A percentile compares a stretch with the other conserved stretches of the same genome.
Conservation (phyloP, 2,329 filamentous ascomycete species). For the Penicillium sp. region DNA sequence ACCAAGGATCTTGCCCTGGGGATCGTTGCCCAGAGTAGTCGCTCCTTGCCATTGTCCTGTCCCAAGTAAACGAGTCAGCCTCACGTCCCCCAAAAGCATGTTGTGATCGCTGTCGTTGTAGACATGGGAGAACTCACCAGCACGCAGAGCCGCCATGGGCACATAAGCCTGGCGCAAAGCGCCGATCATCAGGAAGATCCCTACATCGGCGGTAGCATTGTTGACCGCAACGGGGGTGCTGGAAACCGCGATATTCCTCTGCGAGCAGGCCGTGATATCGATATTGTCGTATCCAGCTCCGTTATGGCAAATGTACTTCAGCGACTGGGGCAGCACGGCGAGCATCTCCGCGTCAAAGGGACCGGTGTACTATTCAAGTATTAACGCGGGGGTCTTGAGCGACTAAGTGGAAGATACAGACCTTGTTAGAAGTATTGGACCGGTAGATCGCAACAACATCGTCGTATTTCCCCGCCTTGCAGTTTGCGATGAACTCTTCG, state of each 20-base stretch:
- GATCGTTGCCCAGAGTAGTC: slow-evolving; percentile 45
- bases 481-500: slow-evolving; percentile 56
- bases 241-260: slow-evolving; percentile 43
- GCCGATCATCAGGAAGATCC: slow-evolving; percentile 49
- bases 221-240: slow-evolving; percentile 49
- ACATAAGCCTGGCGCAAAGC: slow-evolving; percentile 46
- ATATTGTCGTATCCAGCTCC: slow-evolving; percentile 63
- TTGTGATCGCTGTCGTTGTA: neutral
- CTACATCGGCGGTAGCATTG: slow-evolving; percentile 48
- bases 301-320: slow-evolving; percentile 54
- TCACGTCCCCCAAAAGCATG: neutral
- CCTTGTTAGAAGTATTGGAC: slow-evolving; percentile 56
- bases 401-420: slow-evolving; percentile 12
- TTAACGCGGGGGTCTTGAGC: neutral
- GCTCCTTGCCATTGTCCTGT: slow-evolving; percentile 44
- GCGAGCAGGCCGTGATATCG: slow-evolving; percentile 54
- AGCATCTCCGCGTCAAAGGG: slow-evolving; percentile 51
- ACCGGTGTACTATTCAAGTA: slow-evolving; percentile 38
- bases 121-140: slow-evolving; percentile 28
- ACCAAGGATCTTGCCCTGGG: slow-evolving; percentile 45
- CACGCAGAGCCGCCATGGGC: slow-evolving; percentile 42
- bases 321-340: slow-evolving; percentile 43
- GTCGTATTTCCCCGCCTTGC: slow-evolving; percentile 55
- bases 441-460: slow-evolving; percentile 58
- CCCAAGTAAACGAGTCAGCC: neutral